Base-by-base conservation (phyloP, 2,329 filamentous ascomycete species). In the Hortaea werneckii region DNA sequence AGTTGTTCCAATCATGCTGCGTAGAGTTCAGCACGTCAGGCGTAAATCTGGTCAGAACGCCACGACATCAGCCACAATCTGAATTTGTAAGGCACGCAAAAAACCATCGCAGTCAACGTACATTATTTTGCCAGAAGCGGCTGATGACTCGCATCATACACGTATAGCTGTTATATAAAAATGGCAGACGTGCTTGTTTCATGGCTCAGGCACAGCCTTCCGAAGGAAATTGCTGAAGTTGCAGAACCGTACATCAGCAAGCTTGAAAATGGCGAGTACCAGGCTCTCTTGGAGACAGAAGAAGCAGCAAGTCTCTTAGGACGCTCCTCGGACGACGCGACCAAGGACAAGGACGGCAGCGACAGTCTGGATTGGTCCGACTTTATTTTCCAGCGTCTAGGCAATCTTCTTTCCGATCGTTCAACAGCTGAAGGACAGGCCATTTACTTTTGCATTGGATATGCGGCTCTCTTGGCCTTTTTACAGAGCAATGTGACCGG, bases 401-500 rank as follows among this genome's bases (percentile, higher is more conserved):
- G 65, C 1, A 42, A 63, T 5, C 52, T 72, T 2, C 49, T 71
- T 12, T 50, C 54, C n/a, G 56, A 59, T 41, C 61, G 67, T 48
- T 64, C 60, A 11, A 50, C 61, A 28, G 56, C 59, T n/a, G 68
- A 69, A 48, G 64, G 58, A 13, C 67, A 68, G 46, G 57, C 67
- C 45, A 52, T 70, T 2, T 62, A 68, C 40, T 68, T 79, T 44
- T 68, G 78, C 39, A 69, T 84, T 30, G 85, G 80, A 7, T 68
- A 86, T 41, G 80, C 83, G 1, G 78, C 83, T 1, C 73, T 95
- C 8, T 77, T 87, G 58, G 78, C 82, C 8, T 95, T 95, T 61
- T 66, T 95, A 11, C 89, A 95, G 63, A 80, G 80, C 1, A 95
- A 87, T 61, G 85, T 94, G 44, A 95, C 89, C 3, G 89, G 89